Conservation (phyloP, 2,329 filamentous ascomycete species). For the Nothophoma quercina region DNA sequence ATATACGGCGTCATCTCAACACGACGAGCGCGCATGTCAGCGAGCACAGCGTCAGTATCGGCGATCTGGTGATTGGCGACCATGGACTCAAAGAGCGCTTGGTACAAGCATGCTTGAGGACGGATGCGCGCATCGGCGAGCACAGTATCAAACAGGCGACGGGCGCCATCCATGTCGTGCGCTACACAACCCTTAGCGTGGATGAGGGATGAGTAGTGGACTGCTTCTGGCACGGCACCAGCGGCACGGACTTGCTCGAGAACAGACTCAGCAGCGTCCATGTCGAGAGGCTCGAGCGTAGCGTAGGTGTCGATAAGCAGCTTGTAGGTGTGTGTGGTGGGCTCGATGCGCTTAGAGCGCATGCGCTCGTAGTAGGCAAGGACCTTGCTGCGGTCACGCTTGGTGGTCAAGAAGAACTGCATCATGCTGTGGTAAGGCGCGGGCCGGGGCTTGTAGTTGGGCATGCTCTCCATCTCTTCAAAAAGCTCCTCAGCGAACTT, state of each 20-base stretch:
- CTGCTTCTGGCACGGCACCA: slow-evolving; percentile 82
- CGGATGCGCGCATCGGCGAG: slow-evolving; percentile 71
- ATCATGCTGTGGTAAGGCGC: slow-evolving; percentile 99
- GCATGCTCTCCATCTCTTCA: slow-evolving; percentile 98
- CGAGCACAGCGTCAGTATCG: slow-evolving; percentile 73
- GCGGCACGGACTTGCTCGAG: slow-evolving; percentile 77
- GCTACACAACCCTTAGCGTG: slow-evolving; percentile 94
- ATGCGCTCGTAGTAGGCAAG: slow-evolving; percentile 95
- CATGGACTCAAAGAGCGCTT: slow-evolving; percentile 96
- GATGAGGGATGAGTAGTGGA: slow-evolving; percentile 94
- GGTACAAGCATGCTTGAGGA: slow-evolving; percentile 86
- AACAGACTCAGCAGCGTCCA: slow-evolving; percentile 84
- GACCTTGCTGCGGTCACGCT: slow-evolving; percentile 94
- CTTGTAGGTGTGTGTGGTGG: slow-evolving; percentile 97
- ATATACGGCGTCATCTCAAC: slow-evolving; percentile 96
- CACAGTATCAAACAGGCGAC: slow-evolving; percentile 81
- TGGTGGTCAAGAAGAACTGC: slow-evolving; percentile 98
- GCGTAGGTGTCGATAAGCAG: slow-evolving; percentile 94
- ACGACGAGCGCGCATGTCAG: slow-evolving; percentile 74
- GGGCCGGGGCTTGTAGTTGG: slow-evolving; percentile 97
- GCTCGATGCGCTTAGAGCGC: slow-evolving; percentile 83
- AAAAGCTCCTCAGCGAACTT: slow-evolving; percentile 98
- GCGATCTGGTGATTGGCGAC: slow-evolving; percentile 89
- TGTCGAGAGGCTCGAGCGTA: slow-evolving; percentile 89
- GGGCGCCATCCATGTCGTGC: slow-evolving; percentile 87